These are phyloP conservation scores for Thelonectria discophora DNA, from an alignment of 2,329 filamentous ascomycete species.

Conservation along the genomic window DNA sequence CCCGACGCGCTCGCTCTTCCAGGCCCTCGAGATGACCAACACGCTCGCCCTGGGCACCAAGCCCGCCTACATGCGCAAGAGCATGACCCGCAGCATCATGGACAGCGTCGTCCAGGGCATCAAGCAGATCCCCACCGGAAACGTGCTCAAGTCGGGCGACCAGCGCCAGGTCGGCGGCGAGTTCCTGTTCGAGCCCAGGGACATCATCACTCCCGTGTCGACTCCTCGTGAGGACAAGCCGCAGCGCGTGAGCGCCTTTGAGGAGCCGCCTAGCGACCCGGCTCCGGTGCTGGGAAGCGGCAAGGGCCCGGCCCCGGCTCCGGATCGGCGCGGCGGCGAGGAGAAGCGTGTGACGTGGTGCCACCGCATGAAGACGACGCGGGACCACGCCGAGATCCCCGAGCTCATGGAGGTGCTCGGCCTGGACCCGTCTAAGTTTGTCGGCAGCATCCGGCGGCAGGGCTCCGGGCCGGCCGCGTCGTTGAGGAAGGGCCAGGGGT, in stretches of 20 bases:
- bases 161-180: constrained; percentile 78
- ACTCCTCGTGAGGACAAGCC: constrained; percentile 52
- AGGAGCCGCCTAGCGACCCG: constrained; percentile 23
- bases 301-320: constrained; percentile 24
- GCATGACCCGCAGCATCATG: constrained; percentile 59
- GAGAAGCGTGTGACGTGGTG: constrained; percentile 78
- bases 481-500: constrained; percentile 62
- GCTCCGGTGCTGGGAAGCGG: neutral
- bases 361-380: constrained; percentile 81
- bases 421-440: constrained; percentile 49
- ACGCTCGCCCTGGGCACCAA: constrained; percentile 67
- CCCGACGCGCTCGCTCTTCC: constrained; percentile 72
- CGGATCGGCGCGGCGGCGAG: constrained; percentile 47
- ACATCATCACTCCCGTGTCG: constrained; percentile 55
- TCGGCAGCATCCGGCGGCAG: constrained; percentile 28
- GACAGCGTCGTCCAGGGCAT: constrained; percentile 68
- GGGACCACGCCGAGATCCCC: constrained; percentile 78
- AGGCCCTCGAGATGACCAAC: constrained; percentile 72
- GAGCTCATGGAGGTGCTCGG: constrained; percentile 72
- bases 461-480: constrained; percentile 46
- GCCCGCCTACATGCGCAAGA: constrained; percentile 71
- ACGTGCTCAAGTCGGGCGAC: constrained; percentile 71
- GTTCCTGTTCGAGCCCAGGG: constrained; percentile 74
- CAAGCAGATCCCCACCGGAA: constrained; percentile 63
- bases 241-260: constrained; percentile 33